Conservation (phyloP, 345 rosid species). For the Cardiospermum halicacabum region DNA sequence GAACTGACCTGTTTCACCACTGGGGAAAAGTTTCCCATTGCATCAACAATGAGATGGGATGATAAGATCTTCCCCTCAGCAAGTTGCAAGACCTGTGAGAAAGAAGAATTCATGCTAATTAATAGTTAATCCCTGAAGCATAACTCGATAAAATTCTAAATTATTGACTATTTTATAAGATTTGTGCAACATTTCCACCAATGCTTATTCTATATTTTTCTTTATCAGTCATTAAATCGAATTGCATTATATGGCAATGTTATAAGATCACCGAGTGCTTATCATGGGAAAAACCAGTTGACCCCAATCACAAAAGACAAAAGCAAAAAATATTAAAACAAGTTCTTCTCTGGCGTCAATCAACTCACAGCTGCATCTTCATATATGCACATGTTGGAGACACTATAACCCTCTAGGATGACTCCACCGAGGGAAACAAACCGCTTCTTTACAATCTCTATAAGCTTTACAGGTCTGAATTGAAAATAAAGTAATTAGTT, state of each 20-base stretch:
- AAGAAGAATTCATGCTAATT: background rate
- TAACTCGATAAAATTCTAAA: background rate
- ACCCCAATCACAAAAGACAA: background rate
- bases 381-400: slow-evolving; percentile 50
- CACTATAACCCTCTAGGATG: slow-evolving; percentile 71
- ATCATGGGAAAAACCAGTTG: slow-evolving; percentile 6
- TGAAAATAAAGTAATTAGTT: slow-evolving; percentile 12
- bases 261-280: background rate
- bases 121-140: background rate
- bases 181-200: background rate
- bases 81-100: slow-evolving; percentile 57
- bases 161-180: background rate
- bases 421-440: slow-evolving; percentile 78
- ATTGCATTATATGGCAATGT: background rate
- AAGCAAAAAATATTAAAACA: background rate
- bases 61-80: slow-evolving; percentile 57
- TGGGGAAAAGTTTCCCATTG: slow-evolving; percentile 97
- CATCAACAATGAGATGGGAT: slow-evolving; percentile 74
- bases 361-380: slow-evolving; percentile 76
- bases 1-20: slow-evolving; percentile 73
- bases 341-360: slow-evolving; percentile 1
- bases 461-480: slow-evolving; percentile 78
- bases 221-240: background rate
- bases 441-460: slow-evolving; percentile 73
- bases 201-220: background rate